Evolutionary conservation across 1,284 basidiomycete species (phyloP).

Genomic region (Ustilago lituana): DNA sequence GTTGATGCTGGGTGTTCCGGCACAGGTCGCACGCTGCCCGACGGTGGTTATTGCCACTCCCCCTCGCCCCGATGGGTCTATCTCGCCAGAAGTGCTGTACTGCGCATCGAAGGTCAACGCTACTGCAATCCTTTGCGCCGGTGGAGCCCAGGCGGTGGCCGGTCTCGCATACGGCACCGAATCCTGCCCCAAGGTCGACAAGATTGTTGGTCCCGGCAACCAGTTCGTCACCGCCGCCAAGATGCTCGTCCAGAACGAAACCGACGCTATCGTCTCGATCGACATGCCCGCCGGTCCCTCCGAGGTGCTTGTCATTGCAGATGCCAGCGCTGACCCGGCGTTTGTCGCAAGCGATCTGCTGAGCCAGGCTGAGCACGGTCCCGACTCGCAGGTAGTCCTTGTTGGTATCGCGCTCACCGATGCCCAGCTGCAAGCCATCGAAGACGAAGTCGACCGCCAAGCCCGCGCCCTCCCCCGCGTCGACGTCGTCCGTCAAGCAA

Average conservation of each 20-base stretch:
- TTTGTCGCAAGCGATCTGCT: slow-evolving; percentile 97
- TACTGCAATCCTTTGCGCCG: slow-evolving; percentile 70
- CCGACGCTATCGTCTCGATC: slow-evolving; percentile 94
- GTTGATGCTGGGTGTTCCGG: slow-evolving; percentile 96
- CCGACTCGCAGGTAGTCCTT: slow-evolving; percentile 96
- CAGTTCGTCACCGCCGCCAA: slow-evolving; percentile 99
- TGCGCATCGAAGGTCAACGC: slow-evolving; percentile 62
- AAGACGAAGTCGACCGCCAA: slow-evolving; percentile 85
- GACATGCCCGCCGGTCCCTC: slow-evolving; percentile 99
- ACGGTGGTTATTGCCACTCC: slow-evolving; percentile 95
- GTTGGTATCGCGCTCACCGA: slow-evolving; percentile 79
- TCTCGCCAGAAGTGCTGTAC: slow-evolving; percentile 66
- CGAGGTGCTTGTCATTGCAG: slow-evolving; percentile 75
- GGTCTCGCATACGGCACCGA: slow-evolving; percentile 96
- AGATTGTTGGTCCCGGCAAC: slow-evolving; percentile 96
- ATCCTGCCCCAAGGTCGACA: slow-evolving; percentile 98
- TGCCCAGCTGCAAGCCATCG: slow-evolving; percentile 77
- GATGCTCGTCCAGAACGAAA: slow-evolving; percentile 98
- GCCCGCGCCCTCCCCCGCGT: slow-evolving; percentile 87
- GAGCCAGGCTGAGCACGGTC: slow-evolving; percentile 94
- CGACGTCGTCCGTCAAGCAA: slow-evolving; percentile 88
- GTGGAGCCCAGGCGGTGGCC: slow-evolving; percentile 96
- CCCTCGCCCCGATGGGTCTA: slow-evolving; percentile 72
- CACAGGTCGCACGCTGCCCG: slow-evolving; percentile 94
- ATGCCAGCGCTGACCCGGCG: slow-evolving; percentile 82